Conservation (phyloP, 164 flowering plant species). For the Saururus chinensis region DNA sequence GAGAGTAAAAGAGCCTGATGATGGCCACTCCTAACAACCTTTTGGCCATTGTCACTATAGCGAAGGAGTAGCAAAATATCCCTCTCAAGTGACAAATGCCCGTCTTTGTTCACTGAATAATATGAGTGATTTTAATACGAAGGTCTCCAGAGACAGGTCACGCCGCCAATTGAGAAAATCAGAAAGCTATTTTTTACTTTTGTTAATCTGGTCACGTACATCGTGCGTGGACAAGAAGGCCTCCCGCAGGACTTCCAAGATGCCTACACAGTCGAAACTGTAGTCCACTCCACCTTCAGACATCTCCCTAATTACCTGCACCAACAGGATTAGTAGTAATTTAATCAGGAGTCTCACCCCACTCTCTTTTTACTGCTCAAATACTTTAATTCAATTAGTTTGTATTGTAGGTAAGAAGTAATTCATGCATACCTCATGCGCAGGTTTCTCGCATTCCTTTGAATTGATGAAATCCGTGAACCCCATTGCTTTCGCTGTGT, state of each 20-base stretch:
- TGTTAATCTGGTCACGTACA: slow-evolving; percentile 16
- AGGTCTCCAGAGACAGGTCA: background rate
- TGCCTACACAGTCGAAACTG: slow-evolving; percentile 69
- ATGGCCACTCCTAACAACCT: too few relatives aligned
- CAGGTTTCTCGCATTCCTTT: slow-evolving; percentile 27
- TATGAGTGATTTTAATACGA: too few relatives aligned
- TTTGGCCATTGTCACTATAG: too few relatives aligned
- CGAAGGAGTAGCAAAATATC: too few relatives aligned
- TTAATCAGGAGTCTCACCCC: background rate
- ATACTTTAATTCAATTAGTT: too few relatives aligned
- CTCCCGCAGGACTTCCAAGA: slow-evolving; percentile 52
- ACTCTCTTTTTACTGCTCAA: too few relatives aligned
- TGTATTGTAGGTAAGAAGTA: too few relatives aligned
- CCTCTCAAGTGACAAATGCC: too few relatives aligned
- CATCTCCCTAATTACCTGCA: slow-evolving; percentile 57
- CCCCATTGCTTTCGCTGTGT: slow-evolving; percentile 44
- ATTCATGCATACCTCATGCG: slow-evolving; percentile 39
- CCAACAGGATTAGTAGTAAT: background rate
- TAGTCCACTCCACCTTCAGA: slow-evolving; percentile 62
- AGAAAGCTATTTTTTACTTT: background rate
- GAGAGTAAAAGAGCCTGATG: too few relatives aligned
- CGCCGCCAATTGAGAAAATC: background rate
- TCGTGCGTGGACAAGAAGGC: slow-evolving; percentile 65
- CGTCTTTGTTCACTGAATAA: too few relatives aligned
- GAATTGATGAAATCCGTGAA: slow-evolving; percentile 64